These are phyloP conservation scores for Colletotrichum sublineola DNA, from an alignment of 2,329 filamentous ascomycete species.

Conservation along the genomic window DNA sequence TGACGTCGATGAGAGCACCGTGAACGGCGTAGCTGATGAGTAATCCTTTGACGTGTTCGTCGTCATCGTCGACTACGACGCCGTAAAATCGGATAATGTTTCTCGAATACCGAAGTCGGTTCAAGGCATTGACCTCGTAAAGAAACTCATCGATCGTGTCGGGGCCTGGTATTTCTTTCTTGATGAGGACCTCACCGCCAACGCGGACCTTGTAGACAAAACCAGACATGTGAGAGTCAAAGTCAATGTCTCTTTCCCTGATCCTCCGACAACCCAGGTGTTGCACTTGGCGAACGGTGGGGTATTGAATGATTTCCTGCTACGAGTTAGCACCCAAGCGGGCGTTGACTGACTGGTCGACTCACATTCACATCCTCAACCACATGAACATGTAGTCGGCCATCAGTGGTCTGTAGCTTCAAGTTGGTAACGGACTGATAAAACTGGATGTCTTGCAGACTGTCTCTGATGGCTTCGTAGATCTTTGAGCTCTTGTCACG, in stretches of 20 bases:
- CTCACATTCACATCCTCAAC: constrained; percentile 90
- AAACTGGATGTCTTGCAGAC: constrained; percentile 92
- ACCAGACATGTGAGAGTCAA: constrained; percentile 93
- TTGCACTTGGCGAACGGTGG: constrained; percentile 77
- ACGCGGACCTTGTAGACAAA: constrained; percentile 95
- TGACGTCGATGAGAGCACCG: constrained; percentile 89
- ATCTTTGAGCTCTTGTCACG: constrained; percentile 93
- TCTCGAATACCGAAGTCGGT: constrained; percentile 77
- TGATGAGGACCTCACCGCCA: constrained; percentile 80
- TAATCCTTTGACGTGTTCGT: constrained; percentile 84
- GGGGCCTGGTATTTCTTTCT: constrained; percentile 97
- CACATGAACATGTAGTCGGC: constrained; percentile 93
- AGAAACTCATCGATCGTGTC: constrained; percentile 97
- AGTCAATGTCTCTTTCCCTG: constrained; percentile 81
- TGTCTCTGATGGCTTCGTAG: constrained; percentile 94
- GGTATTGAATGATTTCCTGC: constrained; percentile 89
- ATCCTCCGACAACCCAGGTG: constrained; percentile 77
- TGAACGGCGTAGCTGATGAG: constrained; percentile 89
- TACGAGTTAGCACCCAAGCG: constrained; percentile 28
- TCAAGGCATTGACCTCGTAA: constrained; percentile 97
- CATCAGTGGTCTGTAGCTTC: constrained; percentile 89
- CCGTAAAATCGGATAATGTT: constrained; percentile 90
- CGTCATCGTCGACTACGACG: constrained; percentile 84
- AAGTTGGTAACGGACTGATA: constrained; percentile 97
- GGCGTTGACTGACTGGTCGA: constrained; percentile 44